Evolutionary conservation across 352 stramenopile genomes (phyloP).

Genomic region (Phytophthora boehmeriae): DNA sequence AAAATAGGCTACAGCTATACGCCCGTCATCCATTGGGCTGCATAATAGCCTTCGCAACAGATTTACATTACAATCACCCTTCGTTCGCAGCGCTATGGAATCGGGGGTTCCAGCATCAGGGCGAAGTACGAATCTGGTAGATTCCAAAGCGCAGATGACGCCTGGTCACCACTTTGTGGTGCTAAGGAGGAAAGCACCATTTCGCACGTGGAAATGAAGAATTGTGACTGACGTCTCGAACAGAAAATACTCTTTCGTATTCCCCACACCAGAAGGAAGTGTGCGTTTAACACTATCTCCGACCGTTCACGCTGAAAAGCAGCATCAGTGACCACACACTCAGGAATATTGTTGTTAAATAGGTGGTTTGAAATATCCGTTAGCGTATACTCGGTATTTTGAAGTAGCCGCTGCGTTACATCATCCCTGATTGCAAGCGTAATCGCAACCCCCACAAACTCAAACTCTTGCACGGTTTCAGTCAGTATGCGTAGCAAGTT

Average conservation of each 20-base stretch:
- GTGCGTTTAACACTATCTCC: slow-evolving; percentile 33
- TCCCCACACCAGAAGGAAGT: slow-evolving; percentile 47
- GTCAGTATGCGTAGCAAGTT: slow-evolving; percentile 42
- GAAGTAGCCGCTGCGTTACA: slow-evolving; percentile 27
- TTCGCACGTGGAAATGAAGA: slow-evolving; percentile 31
- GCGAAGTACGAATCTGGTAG: slow-evolving; percentile 28
- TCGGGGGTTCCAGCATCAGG: slow-evolving; percentile 18
- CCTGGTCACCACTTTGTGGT: neutral
- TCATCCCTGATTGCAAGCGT: slow-evolving; percentile 21
- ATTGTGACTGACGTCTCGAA: slow-evolving; percentile 15
- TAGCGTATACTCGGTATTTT: slow-evolving; percentile 30
- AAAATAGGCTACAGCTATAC: slow-evolving; percentile 45
- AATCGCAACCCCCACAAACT: slow-evolving; percentile 41
- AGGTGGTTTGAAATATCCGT: slow-evolving; percentile 13
- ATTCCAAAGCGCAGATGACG: neutral
- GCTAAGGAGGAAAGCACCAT: slow-evolving; percentile 4
- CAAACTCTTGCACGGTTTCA: slow-evolving; percentile 43
- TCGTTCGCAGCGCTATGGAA: slow-evolving; percentile 21
- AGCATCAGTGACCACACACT: neutral
- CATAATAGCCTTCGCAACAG: slow-evolving; percentile 38
- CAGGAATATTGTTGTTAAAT: slow-evolving; percentile 11
- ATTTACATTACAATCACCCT: slow-evolving; percentile 37
- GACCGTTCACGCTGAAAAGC: slow-evolving; percentile 15
- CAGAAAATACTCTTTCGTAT: slow-evolving; percentile 48
- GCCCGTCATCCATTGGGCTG: slow-evolving; percentile 39